A percentile compares a stretch with the other conserved stretches of the same genome.
Evolutionary conservation across 331 rosid species (phyloP).

Genomic region (Ulmus americana): DNA sequence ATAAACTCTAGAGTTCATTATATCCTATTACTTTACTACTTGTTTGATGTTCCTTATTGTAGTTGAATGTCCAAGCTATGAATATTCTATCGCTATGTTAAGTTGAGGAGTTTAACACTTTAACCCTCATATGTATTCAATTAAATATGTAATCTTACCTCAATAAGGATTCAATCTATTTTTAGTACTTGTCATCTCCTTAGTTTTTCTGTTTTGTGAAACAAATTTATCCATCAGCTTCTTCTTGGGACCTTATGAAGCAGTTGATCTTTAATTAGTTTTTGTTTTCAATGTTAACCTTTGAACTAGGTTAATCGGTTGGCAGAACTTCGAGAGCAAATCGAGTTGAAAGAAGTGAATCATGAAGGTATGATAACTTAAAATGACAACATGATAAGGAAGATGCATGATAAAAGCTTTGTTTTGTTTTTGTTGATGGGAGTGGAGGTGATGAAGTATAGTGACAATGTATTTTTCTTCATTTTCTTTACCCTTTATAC

Average conservation of each 20-base stretch:
- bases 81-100: too few relatives aligned
- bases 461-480: neutral
- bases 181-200: neutral
- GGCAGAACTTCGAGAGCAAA: slow-evolving; percentile 57
- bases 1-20: neutral
- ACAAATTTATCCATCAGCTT: too few relatives aligned
- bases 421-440: neutral
- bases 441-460: neutral
- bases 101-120: too few relatives aligned
- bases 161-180: too few relatives aligned
- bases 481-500: neutral
- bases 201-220: neutral
- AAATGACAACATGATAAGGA: slow-evolving; percentile 4
- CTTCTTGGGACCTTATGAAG: neutral
- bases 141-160: too few relatives aligned
- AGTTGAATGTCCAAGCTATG: too few relatives aligned
- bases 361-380: slow-evolving; percentile 55
- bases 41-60: neutral
- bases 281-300: slow-evolving; percentile 11
- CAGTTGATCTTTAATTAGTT: neutral
- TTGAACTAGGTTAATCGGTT: slow-evolving; percentile 59
- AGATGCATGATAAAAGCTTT: neutral
- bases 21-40: neutral
- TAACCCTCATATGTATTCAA: too few relatives aligned
- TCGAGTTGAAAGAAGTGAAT: slow-evolving; percentile 51